Base-by-base conservation (phyloP, 163 green algal species). In the Scenedesmus sp. region DNA sequence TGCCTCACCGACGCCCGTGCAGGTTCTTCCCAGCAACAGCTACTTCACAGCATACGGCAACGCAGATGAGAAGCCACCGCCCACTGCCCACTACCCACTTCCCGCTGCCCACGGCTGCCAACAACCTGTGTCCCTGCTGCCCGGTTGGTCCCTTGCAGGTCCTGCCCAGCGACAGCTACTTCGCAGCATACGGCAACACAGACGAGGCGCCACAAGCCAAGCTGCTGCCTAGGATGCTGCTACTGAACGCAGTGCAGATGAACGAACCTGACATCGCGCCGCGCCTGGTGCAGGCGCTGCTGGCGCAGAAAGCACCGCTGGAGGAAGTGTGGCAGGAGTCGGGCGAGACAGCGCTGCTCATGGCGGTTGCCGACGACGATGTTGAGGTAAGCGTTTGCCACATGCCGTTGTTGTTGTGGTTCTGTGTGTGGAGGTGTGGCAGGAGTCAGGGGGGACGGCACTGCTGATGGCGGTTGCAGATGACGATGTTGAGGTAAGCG, bases 171-270 rank as follows among this genome's bases (percentile, higher is more conserved):
- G 23, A 5, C 70, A 46, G 70, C 70, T 79, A 79, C 70, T 79
- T 52, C 6, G 1, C 20, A 23, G 34, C 34, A 46, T 46, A 46
- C 34, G 34, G 34, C 4, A 2, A 16, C 0, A 2, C 70, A 79
- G 70, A 79, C 0, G 70, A 79, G 18, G 70, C 13, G 23, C 70
- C 70, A 4, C 5, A 23, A 13, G 6, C 10, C 70, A 52, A 56
- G 15, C 34, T 59, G 76, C 46, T 13, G 46, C 85, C 85, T 3
- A 12, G 70, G 85, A 90, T 90, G 85, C 66, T 90, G 66, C 85
- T 90, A 66, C 66, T 82, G 16, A 64, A 90, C 52, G 85, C 85
- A 10, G 66, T 90, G 46, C 84, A 89, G 66, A 26, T 56, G 23
- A 10, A 84, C 12, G 76, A 84, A 15, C 76, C 76, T 2, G 13